phyloP scores from a whole-genome alignment of 2,329 filamentous ascomycete genomes.

The Talaromyces sp. region DNA sequence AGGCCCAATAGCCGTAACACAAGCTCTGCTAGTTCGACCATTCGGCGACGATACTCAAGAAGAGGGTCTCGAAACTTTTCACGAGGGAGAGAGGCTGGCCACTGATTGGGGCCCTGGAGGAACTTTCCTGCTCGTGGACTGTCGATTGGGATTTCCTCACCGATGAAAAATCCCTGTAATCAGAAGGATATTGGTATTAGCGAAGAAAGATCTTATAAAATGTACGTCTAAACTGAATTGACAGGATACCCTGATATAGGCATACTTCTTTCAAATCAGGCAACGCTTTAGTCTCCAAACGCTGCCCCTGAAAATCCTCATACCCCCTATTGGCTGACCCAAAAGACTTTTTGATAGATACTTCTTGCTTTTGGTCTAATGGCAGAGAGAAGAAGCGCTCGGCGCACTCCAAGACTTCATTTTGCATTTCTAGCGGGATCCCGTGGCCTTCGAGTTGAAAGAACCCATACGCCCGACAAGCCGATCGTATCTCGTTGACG shows the following conservation, averaged over 20 bases:
- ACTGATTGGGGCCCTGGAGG: background rate
- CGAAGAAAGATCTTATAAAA: no score
- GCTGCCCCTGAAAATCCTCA: background rate
- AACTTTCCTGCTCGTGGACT: background rate
- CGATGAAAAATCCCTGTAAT: background rate
- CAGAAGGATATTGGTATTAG: no score
- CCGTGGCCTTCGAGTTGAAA: constrained; percentile 36
- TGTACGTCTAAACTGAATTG: background rate
- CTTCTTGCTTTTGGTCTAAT: constrained; percentile 5
- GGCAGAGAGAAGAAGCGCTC: constrained; percentile 32
- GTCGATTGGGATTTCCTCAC: background rate
- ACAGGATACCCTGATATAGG: background rate
- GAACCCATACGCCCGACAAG: constrained; percentile 26
- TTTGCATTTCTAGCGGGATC: constrained; percentile 26
- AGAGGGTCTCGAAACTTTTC: background rate
- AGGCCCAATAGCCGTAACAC: background rate
- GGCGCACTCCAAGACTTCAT: constrained; percentile 25
- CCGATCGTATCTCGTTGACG: background rate
- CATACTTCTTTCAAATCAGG: background rate
- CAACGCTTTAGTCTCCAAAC: background rate
- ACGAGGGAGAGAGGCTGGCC: background rate
- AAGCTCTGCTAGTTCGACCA: background rate
- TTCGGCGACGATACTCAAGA: background rate
- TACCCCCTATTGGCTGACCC: background rate
- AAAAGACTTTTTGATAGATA: background rate